Percentiles rank a stretch among this genome's conserved stretches.
Evolutionary conservation across 176 grass and related monocot genomes (phyloP).

Genomic region (Triticum dicoccoides): DNA sequence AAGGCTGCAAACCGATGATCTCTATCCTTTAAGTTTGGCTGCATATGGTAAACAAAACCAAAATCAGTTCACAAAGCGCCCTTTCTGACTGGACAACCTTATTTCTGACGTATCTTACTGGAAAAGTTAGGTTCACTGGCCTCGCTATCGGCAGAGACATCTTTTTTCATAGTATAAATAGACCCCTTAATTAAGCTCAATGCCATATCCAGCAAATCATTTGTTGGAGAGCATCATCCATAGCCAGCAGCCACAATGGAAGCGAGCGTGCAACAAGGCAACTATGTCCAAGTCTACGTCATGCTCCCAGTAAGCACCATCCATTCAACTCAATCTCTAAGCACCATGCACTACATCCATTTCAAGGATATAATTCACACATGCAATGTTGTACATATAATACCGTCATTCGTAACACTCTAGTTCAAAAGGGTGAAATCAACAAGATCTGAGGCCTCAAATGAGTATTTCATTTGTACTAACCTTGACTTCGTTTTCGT

Average conservation of each 20-base stretch:
- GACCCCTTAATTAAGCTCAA: not conserved
- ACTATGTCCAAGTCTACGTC: conserved; percentile 67
- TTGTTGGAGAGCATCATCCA: not conserved
- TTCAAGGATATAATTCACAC: not conserved
- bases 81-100: not conserved
- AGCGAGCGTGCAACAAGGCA: conserved; percentile 28
- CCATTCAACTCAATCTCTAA: not conserved
- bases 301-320: conserved; percentile 64
- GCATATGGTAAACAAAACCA: not conserved
- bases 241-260: conserved; percentile 22
- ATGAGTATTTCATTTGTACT: not conserved
- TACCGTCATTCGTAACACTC: not conserved
- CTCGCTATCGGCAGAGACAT: not conserved
- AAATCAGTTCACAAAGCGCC: not conserved
- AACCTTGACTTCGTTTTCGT: not conserved
- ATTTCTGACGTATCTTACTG: not conserved
- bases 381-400: not conserved
- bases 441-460: not conserved
- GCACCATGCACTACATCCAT: not conserved
- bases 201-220: conserved; percentile 21
- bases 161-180: conserved; percentile 38
- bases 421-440: not conserved
- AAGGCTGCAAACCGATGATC: no score
- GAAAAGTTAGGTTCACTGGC: not conserved
- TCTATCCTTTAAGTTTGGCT: not conserved